phyloP scores from a whole-genome alignment of 192 early-diverging fungal genomes.

The Podila clonocystis region DNA sequence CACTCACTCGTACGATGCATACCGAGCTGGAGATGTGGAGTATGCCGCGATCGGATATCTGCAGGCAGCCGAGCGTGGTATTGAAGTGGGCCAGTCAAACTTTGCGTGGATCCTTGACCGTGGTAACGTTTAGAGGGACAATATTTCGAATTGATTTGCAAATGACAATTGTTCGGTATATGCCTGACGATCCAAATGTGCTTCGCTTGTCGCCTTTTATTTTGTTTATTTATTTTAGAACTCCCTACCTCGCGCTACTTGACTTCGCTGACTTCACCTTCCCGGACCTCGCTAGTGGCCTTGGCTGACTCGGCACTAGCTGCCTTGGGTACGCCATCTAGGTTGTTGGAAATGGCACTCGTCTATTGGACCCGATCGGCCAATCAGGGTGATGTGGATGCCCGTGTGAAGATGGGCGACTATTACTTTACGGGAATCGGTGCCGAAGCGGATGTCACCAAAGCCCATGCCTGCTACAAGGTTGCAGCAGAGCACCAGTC shows the following conservation, averaged over 20 bases:
- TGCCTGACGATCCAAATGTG: background rate
- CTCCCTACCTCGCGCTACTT: conserved; percentile 34
- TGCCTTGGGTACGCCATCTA: conserved; percentile 42
- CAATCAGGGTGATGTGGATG: conserved; percentile 91
- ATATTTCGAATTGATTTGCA: background rate
- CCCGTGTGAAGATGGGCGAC: conserved; percentile 93
- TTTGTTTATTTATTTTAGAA: conserved; percentile 23
- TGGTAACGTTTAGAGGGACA: conserved; percentile 26
- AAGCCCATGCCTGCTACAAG: conserved; percentile 85
- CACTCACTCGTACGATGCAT: conserved; percentile 64
- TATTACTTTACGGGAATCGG: conserved; percentile 91
- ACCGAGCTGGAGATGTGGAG: conserved; percentile 70
- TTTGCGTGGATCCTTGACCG: conserved; percentile 90
- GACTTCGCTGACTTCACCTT: conserved; percentile 26
- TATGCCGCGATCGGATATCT: conserved; percentile 79
- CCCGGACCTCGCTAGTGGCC: conserved; percentile 11
- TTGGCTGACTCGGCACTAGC: conserved; percentile 29
- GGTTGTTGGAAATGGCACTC: conserved; percentile 69
- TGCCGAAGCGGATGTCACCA: conserved; percentile 67
- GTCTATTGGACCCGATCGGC: conserved; percentile 95
- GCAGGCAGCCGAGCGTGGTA: conserved; percentile 90
- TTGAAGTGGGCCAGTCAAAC: conserved; percentile 88
- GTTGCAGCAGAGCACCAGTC: conserved; percentile 84
- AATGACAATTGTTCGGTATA: background rate
- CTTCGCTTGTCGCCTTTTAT: background rate